Evolutionary conservation across 805 yeast genomes (phyloP).

Genomic region (Lachancea sp.): DNA sequence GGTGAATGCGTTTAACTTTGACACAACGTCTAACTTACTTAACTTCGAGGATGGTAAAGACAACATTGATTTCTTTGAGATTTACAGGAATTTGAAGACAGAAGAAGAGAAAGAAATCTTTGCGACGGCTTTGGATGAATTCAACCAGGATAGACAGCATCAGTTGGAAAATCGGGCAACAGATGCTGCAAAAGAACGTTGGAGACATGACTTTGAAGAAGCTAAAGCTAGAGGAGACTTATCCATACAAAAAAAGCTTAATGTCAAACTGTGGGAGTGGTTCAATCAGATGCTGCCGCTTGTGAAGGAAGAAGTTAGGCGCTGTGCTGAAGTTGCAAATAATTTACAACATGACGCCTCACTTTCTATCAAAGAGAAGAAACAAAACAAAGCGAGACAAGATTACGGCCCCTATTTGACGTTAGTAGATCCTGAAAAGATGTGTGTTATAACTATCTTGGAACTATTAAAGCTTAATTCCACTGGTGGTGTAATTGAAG

Average conservation of each 20-base stretch:
- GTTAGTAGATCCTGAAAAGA: constrained; percentile 68
- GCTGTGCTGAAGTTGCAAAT: constrained; percentile 42
- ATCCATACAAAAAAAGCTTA: constrained; percentile 52
- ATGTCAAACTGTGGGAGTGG: constrained; percentile 81
- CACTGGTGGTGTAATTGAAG: constrained; percentile 70
- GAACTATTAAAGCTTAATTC: constrained; percentile 71
- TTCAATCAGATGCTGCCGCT: constrained; percentile 64
- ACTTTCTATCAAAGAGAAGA: constrained; percentile 6
- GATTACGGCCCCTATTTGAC: constrained; percentile 72
- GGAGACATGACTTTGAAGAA: constrained; percentile 79
- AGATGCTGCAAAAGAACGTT: constrained; percentile 79
- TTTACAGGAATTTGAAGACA: constrained; percentile 48
- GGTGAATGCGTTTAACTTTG: constrained; percentile 33
- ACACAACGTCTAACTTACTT: constrained; percentile 34
- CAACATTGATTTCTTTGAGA: constrained; percentile 55
- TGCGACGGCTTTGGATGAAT: constrained; percentile 57
- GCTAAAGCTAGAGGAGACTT: constrained; percentile 52
- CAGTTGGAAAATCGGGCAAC: constrained; percentile 67
- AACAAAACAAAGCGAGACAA: constrained; percentile 37
- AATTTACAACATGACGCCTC: constrained; percentile 9
- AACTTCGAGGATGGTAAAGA: constrained; percentile 19
- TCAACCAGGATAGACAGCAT: constrained; percentile 71
- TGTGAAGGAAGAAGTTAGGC: constrained; percentile 56
- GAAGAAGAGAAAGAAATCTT: constrained; percentile 47
- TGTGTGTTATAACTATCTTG: constrained; percentile 77